phyloP scores from a whole-genome alignment of 2,329 filamentous ascomycete species.

The Penicillium sp. region DNA sequence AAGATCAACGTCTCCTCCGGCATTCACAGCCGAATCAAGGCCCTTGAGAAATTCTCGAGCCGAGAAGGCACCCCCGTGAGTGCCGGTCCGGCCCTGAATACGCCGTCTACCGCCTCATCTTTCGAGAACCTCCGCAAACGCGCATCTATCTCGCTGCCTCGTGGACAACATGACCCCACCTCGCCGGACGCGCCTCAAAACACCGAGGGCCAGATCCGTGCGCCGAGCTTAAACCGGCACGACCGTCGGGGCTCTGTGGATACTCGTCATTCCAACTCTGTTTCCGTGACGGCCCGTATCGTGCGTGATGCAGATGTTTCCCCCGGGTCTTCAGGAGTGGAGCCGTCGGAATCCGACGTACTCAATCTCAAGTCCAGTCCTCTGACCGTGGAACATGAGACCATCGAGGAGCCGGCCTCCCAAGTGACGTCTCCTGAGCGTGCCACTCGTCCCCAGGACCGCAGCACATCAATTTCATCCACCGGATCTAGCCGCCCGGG shows the following conservation, averaged over 20 bases:
- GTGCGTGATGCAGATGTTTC: conserved; percentile 58
- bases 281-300: conserved; percentile 85
- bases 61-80: conserved; percentile 40
- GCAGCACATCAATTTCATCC: conserved; percentile 42
- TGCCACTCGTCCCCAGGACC: conserved; percentile 29
- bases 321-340: conserved; percentile 29
- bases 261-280: conserved; percentile 56
- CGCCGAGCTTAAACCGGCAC: conserved; percentile 31
- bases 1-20: conserved; percentile 82
- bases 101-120: conserved; percentile 56
- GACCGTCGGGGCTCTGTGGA: conserved; percentile 26
- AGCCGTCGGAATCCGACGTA: conserved; percentile 30
- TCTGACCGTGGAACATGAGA: conserved; percentile 64
- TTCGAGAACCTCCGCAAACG: conserved; percentile 52
- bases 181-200: conserved; percentile 25
- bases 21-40: conserved; percentile 92
- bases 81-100: conserved; percentile 37
- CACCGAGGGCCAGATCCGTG: conserved; percentile 30
- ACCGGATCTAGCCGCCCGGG: conserved; percentile 35
- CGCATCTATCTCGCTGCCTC: conserved; percentile 36
- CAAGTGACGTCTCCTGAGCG: conserved; percentile 19
- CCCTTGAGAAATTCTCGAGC: conserved; percentile 71
- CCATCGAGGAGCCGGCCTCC: conserved; percentile 35
- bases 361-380: conserved; percentile 53
- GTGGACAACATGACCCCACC: conserved; percentile 23